Base-by-base conservation (phyloP, 225 moss, liverwort and hornwort species). In the Takakia lepidozioides region DNA sequence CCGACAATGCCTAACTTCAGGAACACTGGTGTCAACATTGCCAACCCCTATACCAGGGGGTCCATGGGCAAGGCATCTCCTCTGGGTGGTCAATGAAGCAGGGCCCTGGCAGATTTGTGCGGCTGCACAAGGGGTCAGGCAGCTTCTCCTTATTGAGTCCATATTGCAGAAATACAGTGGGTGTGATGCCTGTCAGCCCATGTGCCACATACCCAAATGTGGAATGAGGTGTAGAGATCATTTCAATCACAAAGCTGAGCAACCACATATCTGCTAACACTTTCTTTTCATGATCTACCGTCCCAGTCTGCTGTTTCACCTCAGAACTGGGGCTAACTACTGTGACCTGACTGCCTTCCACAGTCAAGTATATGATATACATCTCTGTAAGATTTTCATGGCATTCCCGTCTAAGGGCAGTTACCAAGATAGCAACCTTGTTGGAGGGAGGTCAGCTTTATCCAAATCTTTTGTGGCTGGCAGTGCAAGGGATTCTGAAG, bases 191-290 rank as follows among this genome's bases (percentile, higher is more conserved):
- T 2, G 79, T 70, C 5, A 80, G 59, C 14, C 73, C 79, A 41
- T 80, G 66, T 3, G 69, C 73, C 6, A 80, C 63, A 22, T 66
- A 63, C 4, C 73, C 73, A 15, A 80, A 70, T 2, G 79, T 80
- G 6, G 79, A 80, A 21, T 58, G 58, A 0, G 79, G 79, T 19
- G 53, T 62, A 21, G 69, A 69, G 26, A 80, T 66, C 10, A 80
- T 63, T 10, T 70, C 70, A 18, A 70, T 70, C 15, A 48, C 48
- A 24, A 80, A 74, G 56, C 79, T 80, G 6, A 80, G 60, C 25
- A 80, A 39, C 79, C 79, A 80, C 70, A 80, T 80, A 25, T 80
- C 79, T 2, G 66, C 52, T 17, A 79, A 66, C 34, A 61, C 79
- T 30, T 66, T 67, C 14, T 53, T 55, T 22, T 73, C 70, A 45